These are phyloP conservation scores for Tetrastigma voinierianum DNA, from an alignment of 164 flowering plant species.

Conservation along the genomic window DNA sequence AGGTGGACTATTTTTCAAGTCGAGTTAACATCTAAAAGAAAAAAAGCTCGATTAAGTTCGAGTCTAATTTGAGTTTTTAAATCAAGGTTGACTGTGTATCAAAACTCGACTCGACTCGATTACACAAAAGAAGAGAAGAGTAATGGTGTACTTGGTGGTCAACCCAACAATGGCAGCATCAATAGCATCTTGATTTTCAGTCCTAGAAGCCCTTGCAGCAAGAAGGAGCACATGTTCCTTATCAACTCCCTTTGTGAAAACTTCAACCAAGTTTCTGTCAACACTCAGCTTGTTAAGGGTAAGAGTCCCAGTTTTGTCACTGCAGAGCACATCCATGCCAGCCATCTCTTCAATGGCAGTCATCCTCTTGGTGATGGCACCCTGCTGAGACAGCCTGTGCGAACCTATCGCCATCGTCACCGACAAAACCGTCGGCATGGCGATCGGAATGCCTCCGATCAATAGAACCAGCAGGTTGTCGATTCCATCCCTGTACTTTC, in stretches of 20 bases:
- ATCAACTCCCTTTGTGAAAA: constrained; percentile 59
- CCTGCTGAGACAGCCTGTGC: constrained; percentile 70
- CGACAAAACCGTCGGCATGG: constrained; percentile 78
- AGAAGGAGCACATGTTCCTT: constrained; percentile 62
- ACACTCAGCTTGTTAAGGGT: constrained; percentile 61
- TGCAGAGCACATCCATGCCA: constrained; percentile 81
- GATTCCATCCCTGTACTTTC: constrained; percentile 67
- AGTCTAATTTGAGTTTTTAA: too few species aligned
- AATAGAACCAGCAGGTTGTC: constrained; percentile 73
- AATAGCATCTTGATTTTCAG: constrained; percentile 77
- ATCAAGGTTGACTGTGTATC: too few species aligned
- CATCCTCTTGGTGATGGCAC: constrained; percentile 83
- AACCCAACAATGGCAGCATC: constrained; percentile 77
- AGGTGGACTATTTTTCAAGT: too few species aligned
- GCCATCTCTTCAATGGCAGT: constrained; percentile 85
- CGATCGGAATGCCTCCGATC: constrained; percentile 80
- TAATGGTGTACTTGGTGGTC: constrained; percentile 56
- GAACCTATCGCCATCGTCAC: constrained; percentile 85
- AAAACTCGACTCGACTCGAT: too few species aligned
- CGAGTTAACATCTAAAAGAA: too few species aligned
- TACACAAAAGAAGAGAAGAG: neutral
- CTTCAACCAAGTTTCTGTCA: constrained; percentile 60
- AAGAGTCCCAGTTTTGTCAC: constrained; percentile 74
- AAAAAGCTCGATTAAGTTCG: too few species aligned
- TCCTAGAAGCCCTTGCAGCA: constrained; percentile 76